These are phyloP conservation scores for Geotrichum europaeum DNA, from an alignment of 1,139 yeast genomes.

Conservation along the genomic window DNA sequence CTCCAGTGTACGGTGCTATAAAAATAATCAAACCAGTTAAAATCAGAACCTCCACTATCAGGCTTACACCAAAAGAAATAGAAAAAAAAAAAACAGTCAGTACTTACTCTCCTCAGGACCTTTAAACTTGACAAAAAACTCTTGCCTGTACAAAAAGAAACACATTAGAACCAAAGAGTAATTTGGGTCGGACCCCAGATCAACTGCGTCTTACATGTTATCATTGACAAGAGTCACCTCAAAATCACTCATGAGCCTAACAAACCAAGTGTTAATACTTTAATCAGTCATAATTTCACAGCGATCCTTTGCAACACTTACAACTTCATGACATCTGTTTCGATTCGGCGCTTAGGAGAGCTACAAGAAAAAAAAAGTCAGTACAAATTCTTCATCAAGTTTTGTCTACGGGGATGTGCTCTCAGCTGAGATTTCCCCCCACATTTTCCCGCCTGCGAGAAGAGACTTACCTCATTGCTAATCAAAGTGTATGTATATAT, in stretches of 20 bases:
- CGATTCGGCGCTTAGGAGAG: conserved; percentile 83
- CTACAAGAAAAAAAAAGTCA: conserved; percentile 32
- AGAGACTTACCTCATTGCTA: conserved; percentile 4
- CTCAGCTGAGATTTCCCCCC: background rate
- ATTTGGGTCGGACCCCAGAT: background rate
- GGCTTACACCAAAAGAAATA: background rate
- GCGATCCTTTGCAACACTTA: conserved; percentile 34
- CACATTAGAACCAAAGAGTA: background rate
- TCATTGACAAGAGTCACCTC: conserved; percentile 83
- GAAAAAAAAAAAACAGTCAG: background rate
- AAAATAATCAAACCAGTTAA: background rate
- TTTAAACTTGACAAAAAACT: conserved; percentile 74
- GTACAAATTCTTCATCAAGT: background rate
- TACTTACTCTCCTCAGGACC: conserved; percentile 73
- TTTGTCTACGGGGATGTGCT: background rate
- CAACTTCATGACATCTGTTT: conserved; percentile 94
- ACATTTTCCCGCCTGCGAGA: background rate
- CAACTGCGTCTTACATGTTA: conserved; percentile 45
- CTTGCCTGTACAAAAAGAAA: conserved; percentile 44
- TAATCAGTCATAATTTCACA: background rate
- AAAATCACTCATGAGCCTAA: conserved; percentile 80
- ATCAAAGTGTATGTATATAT: background rate
- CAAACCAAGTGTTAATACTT: background rate
- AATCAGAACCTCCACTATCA: background rate
- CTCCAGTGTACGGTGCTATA: conserved; percentile 75